Evolutionary conservation across 305 asterid species (phyloP).

Genomic region (Lippia alba): DNA sequence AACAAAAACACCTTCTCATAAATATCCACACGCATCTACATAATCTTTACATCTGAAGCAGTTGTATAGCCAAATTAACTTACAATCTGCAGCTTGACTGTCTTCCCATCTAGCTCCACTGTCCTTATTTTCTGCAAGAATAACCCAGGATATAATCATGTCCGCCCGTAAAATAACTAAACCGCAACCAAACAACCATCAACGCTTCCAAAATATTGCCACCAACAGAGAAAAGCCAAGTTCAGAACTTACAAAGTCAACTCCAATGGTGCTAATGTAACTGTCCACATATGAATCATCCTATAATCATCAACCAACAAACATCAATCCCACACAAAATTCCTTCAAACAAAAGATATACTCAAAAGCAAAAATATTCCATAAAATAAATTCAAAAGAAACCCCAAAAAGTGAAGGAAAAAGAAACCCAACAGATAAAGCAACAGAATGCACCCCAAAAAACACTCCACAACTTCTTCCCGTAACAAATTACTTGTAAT

Average conservation of each 20-base stretch:
- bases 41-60: slow-evolving; percentile 2
- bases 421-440: not conserved
- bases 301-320: slow-evolving; percentile 51
- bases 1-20: not conserved
- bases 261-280: slow-evolving; percentile 95
- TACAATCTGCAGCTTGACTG: slow-evolving; percentile 92
- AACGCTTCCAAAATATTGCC: not conserved
- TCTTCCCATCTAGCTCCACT: slow-evolving; percentile 88
- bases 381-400: not conserved
- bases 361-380: slow-evolving; percentile 19
- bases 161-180: slow-evolving; percentile 5
- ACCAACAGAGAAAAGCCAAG: not conserved
- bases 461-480: slow-evolving; percentile 1
- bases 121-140: slow-evolving; percentile 89
- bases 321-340: slow-evolving; percentile 9
- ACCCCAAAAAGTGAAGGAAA: not conserved
- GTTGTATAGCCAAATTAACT: slow-evolving; percentile 39
- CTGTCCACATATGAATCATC: slow-evolving; percentile 97
- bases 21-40: slow-evolving; percentile 8
- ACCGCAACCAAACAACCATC: not conserved
- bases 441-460: not conserved
- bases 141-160: slow-evolving; percentile 10
- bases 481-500: slow-evolving; percentile 14
- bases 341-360: not conserved
- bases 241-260: slow-evolving; percentile 75